These are phyloP conservation scores for Clavariopsis aquatica DNA, from an alignment of 495 filamentous ascomycete species.

Conservation along the genomic window DNA sequence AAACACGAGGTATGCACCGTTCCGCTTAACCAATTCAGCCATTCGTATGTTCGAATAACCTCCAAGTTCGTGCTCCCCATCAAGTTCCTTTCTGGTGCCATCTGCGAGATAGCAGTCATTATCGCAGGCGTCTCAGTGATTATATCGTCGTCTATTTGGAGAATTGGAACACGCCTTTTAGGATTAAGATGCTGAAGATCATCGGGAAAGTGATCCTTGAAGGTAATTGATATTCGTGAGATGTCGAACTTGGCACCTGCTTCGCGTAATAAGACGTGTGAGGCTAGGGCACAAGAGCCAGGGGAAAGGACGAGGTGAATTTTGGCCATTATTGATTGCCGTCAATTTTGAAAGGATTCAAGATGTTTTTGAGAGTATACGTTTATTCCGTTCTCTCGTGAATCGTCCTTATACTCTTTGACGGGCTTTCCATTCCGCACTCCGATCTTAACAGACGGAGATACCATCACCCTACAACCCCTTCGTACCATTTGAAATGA, in stretches of 20 bases:
- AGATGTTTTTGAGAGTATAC: no score
- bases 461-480: no score
- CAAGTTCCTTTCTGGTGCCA: slow-evolving; percentile 39
- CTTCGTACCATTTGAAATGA: no score
- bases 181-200: slow-evolving; percentile 43
- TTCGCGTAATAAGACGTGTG: slow-evolving; percentile 46
- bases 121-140: slow-evolving; percentile 48
- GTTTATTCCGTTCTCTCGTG: no score
- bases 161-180: slow-evolving; percentile 42
- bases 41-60: slow-evolving; percentile 44
- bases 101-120: slow-evolving; percentile 39
- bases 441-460: no score
- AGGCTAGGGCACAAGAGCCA: slow-evolving; percentile 44
- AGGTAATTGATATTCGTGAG: slow-evolving; percentile 23
- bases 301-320: slow-evolving; percentile 14
- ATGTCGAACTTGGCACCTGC: slow-evolving; percentile 32
- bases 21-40: slow-evolving; percentile 48
- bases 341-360: no score
- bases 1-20: slow-evolving; percentile 44
- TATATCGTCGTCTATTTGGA: slow-evolving; percentile 40
- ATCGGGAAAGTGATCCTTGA: slow-evolving; percentile 25
- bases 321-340: no score
- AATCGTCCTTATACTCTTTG: no score
- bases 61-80: slow-evolving; percentile 42
- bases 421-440: no score